Percentiles rank a stretch among this genome's conserved stretches.
Evolutionary conservation across 768 basidiomycete species (phyloP).

Genomic region (Candolleomyces eurysporus): DNA sequence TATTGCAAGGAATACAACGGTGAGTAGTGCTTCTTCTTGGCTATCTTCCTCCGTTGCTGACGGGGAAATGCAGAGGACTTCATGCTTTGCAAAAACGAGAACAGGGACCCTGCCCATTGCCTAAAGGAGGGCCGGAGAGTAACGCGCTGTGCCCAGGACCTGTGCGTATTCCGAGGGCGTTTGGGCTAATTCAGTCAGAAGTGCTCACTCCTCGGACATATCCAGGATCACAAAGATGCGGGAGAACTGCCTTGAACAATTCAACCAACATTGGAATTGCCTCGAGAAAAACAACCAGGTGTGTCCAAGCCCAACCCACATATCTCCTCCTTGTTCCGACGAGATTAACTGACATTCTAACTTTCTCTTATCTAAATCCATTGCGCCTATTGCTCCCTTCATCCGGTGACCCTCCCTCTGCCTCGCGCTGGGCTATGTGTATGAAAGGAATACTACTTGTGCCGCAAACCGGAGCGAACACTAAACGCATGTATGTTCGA

Average conservation of each 20-base stretch:
- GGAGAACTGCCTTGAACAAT: constrained; percentile 84
- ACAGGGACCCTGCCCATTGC: constrained; percentile 87
- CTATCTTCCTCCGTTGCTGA: neutral
- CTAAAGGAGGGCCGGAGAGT: constrained; percentile 94
- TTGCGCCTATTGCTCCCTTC: neutral
- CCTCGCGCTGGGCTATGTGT: neutral
- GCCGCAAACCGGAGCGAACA: constrained; percentile 83
- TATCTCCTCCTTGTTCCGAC: neutral
- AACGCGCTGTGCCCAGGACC: constrained; percentile 89
- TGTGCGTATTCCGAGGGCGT: constrained; percentile 54
- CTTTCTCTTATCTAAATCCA: neutral
- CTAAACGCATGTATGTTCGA: constrained; percentile 96
- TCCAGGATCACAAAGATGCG: constrained; percentile 88
- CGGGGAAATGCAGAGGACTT: constrained; percentile 31
- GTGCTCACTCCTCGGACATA: neutral
- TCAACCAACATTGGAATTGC: constrained; percentile 92
- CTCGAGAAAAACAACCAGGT: constrained; percentile 95
- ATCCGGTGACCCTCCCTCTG: neutral
- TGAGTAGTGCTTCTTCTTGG: constrained; percentile 35
- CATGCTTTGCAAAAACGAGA: constrained; percentile 97
- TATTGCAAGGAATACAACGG: constrained; percentile 97
- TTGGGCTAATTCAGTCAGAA: neutral
- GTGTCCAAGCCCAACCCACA: constrained; percentile 21
- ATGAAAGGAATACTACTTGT: constrained; percentile 79
- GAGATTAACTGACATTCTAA: neutral